Base-by-base conservation (phyloP, 495 filamentous ascomycete species). In the Letharia columbiana region DNA sequence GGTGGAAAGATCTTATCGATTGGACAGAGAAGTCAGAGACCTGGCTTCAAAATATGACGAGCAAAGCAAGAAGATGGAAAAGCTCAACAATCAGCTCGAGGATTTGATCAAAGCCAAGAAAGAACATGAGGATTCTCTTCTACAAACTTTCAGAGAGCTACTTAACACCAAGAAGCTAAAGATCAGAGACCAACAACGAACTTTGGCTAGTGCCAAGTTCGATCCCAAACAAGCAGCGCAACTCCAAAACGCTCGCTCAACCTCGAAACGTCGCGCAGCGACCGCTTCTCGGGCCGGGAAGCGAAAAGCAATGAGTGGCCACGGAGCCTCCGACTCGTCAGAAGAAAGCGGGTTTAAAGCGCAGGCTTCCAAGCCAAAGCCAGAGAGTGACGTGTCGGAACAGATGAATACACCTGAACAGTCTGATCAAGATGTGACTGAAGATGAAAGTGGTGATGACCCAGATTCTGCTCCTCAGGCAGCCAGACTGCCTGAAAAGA, bases 81-180 rank as follows among this genome's bases (percentile, higher is more conserved):
- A 77, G 37, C 78, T 94, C 12, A 81, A 79, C 60, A 72, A 71
- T 18, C 83, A 87, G 71, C 74, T 91, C 0, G 80, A 86, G 12
- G 86, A 90, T 44, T 80, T 92, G 39, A 78, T 84, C n/a, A 76
- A 76, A 47, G 78, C 87, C 15, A 91, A 91, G 69, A 77, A 75
- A 52, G 83, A 84, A 23, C 83, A 91, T 64, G 91, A 96, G 71
- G 79, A 82, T 23, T 83, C 86, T 61, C 73, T 95, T 8, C 75
- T 95, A 4, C 80, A 83, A 47, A 91, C 90, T 72, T 91, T 91
- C 64, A 81, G 81, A 44, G 79, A 82, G 28, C 74, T 95, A 3
- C 75, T 96, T 0, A 96, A 96, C 68, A 86, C 87, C 70, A 96
- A 96, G 76, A 96, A 96, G 75, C 78, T 90, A n/a, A 95, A 94